Percentiles rank a stretch among this genome's conserved stretches.
Conservation (phyloP, 768 basidiomycete species). For the Leucosporidium yakuticum region DNA sequence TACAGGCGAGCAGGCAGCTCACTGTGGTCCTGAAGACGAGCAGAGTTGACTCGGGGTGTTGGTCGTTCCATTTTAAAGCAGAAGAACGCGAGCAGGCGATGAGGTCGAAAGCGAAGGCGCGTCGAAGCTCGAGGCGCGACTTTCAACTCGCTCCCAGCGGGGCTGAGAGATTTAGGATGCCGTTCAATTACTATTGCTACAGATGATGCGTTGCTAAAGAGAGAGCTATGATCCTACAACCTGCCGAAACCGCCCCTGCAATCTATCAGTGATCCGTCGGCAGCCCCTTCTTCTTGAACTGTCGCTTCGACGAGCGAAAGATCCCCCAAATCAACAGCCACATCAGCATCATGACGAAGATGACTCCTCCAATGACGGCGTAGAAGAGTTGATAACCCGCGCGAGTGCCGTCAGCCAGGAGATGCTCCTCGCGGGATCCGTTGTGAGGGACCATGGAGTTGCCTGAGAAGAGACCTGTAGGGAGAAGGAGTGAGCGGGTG, state of each 20-base stretch:
- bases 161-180: neutral
- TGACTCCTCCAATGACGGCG: constrained; percentile 9
- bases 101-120: neutral
- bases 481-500: constrained; percentile 1
- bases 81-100: neutral
- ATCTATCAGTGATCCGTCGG: too few species aligned
- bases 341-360: constrained; percentile 9
- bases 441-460: constrained; percentile 65
- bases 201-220: too few species aligned
- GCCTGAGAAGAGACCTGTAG: constrained; percentile 59
- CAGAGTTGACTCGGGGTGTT: constrained; percentile 28
- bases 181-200: too few species aligned
- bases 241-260: too few species aligned
- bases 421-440: constrained; percentile 30
- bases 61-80: constrained; percentile 26
- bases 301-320: constrained; percentile 16
- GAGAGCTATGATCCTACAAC: too few species aligned
- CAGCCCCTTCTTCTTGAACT: constrained; percentile 8
- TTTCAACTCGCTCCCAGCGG: neutral
- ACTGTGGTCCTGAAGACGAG: constrained; percentile 10
- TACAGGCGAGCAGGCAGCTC: constrained; percentile 1
- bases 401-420: constrained; percentile 3
- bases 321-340: constrained; percentile 24
- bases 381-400: constrained; percentile 13
- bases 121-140: too few species aligned